Percentiles rank a stretch among this genome's conserved stretches.
These are phyloP conservation scores for Pichia sp. DNA, from an alignment of 1,139 yeast species.

Conservation along the genomic window DNA sequence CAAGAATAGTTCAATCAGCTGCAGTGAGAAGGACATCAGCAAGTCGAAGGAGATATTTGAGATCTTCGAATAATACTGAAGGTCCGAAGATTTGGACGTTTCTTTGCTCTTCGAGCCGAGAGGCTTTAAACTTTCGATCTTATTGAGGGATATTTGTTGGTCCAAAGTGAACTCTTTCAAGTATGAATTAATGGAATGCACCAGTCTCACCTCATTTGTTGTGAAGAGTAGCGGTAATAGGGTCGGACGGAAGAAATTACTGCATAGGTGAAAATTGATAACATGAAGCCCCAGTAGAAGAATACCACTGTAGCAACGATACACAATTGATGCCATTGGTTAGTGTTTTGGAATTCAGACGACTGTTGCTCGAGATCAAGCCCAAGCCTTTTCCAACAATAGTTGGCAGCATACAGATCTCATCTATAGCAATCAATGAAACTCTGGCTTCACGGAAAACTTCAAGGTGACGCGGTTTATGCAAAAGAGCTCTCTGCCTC, in stretches of 20 bases:
- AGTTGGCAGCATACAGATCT: background rate
- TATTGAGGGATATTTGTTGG: slow-evolving; percentile 8
- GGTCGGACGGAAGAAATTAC: slow-evolving; percentile 11
- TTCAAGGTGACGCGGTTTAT: background rate
- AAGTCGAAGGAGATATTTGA: slow-evolving; percentile 21
- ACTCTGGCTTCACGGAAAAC: too few species aligned
- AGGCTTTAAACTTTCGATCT: background rate
- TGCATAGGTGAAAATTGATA: slow-evolving; percentile 7
- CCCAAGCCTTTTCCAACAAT: background rate
- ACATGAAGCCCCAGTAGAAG: slow-evolving; percentile 5
- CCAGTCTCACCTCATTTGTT: slow-evolving; percentile 8
- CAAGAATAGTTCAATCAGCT: slow-evolving; percentile 27
- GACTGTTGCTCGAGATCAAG: too few species aligned
- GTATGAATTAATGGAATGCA: slow-evolving; percentile 12
- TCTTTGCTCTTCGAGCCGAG: background rate
- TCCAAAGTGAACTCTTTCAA: slow-evolving; percentile 12
- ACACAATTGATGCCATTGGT: slow-evolving; percentile 1
- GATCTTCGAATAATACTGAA: background rate
- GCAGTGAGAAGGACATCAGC: slow-evolving; percentile 26
- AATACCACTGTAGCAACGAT: slow-evolving; percentile 5
- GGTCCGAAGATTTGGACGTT: background rate
- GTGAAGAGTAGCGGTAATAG: slow-evolving; percentile 15
- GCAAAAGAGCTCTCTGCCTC: background rate
- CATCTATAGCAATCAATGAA: too few species aligned
- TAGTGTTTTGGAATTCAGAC: background rate